Evolutionary conservation across 1,139 yeast species (phyloP).

Genomic region (Saccharomycopsis hybrid): DNA sequence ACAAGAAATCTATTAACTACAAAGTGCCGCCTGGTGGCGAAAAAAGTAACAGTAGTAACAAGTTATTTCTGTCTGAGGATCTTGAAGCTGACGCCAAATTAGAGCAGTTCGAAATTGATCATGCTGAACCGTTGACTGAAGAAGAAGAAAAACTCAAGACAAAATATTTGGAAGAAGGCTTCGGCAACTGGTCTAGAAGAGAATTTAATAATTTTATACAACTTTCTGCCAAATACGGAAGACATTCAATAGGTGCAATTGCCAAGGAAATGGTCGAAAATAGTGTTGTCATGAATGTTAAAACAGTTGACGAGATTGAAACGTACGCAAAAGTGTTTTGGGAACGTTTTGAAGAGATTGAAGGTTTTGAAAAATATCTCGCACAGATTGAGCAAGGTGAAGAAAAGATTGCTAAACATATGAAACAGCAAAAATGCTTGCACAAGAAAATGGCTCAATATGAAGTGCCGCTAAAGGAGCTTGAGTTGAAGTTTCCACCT

Average conservation of each 20-base stretch:
- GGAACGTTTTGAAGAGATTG: slow-evolving; percentile 57
- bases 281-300: slow-evolving; percentile 25
- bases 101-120: slow-evolving; percentile 56
- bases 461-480: slow-evolving; percentile 58
- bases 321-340: slow-evolving; percentile 65
- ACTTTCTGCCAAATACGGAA: slow-evolving; percentile 58
- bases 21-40: slow-evolving; percentile 39
- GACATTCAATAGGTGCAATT: slow-evolving; percentile 55
- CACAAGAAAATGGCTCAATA: slow-evolving; percentile 58
- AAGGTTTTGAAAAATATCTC: slow-evolving; percentile 64
- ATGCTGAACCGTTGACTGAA: slow-evolving; percentile 59
- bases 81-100: slow-evolving; percentile 41
- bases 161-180: slow-evolving; percentile 51
- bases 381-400: slow-evolving; percentile 72
- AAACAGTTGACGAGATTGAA: slow-evolving; percentile 60
- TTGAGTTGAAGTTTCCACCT: slow-evolving; percentile 54
- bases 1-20: slow-evolving; percentile 45
- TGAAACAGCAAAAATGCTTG: slow-evolving; percentile 59
- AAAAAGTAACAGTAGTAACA: slow-evolving; percentile 17
- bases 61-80: slow-evolving; percentile 35
- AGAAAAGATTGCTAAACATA: slow-evolving; percentile 51
- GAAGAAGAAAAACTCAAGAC: slow-evolving; percentile 57
- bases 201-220: slow-evolving; percentile 65
- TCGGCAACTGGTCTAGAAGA: slow-evolving; percentile 60
- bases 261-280: slow-evolving; percentile 52